These are phyloP conservation scores for Jamesozyma jinghongensis DNA, from an alignment of 805 yeast genomes.

Conservation along the genomic window DNA sequence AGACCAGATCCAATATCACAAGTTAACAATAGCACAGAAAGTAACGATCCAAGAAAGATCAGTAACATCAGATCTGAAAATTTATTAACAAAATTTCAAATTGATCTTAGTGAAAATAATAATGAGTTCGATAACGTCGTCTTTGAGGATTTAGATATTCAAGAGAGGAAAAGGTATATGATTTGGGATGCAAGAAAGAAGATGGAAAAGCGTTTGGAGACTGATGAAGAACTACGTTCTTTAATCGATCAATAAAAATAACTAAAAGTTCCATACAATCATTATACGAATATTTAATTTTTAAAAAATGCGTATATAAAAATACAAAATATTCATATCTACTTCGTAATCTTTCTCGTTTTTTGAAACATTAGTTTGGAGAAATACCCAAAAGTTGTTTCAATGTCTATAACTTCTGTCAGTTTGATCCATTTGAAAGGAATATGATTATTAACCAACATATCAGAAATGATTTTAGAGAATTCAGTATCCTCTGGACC, in stretches of 20 bases:
- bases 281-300: not conserved
- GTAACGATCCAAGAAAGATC: conserved; percentile 23
- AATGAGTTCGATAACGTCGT: conserved; percentile 13
- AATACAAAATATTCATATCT: not conserved
- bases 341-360: not conserved
- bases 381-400: conserved; percentile 2
- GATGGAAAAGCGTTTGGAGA: conserved; percentile 31
- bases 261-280: not conserved
- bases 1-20: not conserved
- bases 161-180: conserved; percentile 34
- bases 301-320: no score
- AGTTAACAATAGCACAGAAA: not conserved
- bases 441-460: not conserved
- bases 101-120: conserved; percentile 16
- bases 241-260: conserved; percentile 1
- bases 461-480: no score
- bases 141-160: conserved; percentile 15
- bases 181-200: conserved; percentile 53
- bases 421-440: not conserved
- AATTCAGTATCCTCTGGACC: not conserved
- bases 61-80: conserved; percentile 27
- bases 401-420: not conserved
- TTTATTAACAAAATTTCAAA: conserved; percentile 20
- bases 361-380: conserved; percentile 1
- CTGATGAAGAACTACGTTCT: conserved; percentile 9